These are phyloP conservation scores for Dicorynia guianensis DNA, from an alignment of 306 rosid species.

Conservation along the genomic window DNA sequence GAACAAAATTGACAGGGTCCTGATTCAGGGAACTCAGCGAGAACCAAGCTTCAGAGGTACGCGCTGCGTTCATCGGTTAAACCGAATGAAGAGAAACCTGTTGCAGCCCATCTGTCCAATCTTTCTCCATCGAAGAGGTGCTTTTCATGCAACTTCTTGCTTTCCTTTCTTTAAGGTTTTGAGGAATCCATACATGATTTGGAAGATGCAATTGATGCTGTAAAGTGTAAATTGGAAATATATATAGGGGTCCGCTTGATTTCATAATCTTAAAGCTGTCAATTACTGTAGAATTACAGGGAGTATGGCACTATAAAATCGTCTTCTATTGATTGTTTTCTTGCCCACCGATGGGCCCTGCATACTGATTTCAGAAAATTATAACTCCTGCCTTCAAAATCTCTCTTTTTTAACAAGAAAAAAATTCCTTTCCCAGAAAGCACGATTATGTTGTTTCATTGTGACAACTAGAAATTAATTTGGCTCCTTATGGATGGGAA, in stretches of 20 bases:
- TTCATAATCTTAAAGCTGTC: not conserved
- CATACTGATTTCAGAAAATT: not conserved
- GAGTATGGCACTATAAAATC: not conserved
- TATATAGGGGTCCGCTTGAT: not conserved
- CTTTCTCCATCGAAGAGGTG: conserved; percentile 68
- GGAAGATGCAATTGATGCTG: not conserved
- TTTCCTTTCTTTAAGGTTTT: not conserved
- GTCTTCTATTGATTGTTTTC: not conserved
- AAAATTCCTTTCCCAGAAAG: not conserved
- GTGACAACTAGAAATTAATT: not conserved
- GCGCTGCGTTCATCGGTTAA: conserved; percentile 67
- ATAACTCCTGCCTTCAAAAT: too few relatives aligned
- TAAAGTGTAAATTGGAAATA: not conserved
- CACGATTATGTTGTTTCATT: not conserved
- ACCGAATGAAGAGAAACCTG: conserved; percentile 55
- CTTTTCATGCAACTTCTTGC: not conserved
- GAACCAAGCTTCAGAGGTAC: conserved; percentile 62
- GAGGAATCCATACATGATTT: not conserved
- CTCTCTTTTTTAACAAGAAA: too few relatives aligned
- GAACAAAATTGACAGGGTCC: not conserved
- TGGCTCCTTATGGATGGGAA: not conserved
- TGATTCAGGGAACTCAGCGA: conserved; percentile 57
- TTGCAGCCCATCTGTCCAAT: conserved; percentile 45
- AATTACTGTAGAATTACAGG: not conserved
- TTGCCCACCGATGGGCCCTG: not conserved